phyloP scores from a whole-genome alignment of 768 basidiomycete genomes.

The Dioszegia hungarica region DNA sequence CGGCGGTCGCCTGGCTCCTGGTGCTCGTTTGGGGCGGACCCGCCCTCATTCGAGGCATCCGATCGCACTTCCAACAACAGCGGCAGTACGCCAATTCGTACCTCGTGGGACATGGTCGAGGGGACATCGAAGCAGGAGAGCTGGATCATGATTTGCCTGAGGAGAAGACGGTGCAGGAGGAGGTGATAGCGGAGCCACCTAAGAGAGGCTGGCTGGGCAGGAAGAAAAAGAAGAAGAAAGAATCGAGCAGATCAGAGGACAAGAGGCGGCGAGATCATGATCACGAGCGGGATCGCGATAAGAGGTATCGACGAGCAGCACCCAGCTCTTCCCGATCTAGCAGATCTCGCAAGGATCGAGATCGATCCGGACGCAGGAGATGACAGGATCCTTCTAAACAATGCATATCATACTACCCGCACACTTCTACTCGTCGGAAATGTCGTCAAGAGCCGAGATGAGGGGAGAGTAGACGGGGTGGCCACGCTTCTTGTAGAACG shows the following conservation, averaged over 20 bases:
- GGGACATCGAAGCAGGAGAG: background rate
- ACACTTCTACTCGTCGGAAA: constrained; percentile 25
- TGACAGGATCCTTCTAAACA: background rate
- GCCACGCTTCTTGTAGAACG: constrained; percentile 69
- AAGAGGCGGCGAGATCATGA: too few relatives aligned
- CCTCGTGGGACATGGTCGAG: background rate
- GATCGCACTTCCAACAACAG: background rate
- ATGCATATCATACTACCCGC: background rate
- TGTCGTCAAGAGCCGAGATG: constrained; percentile 48
- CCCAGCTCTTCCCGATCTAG: too few relatives aligned
- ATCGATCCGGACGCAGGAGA: too few relatives aligned
- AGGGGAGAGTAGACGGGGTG: constrained; percentile 47
- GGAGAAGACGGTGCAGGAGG: background rate
- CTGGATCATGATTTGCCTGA: background rate
- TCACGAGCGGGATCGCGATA: too few relatives aligned
- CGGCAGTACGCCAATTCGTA: background rate
- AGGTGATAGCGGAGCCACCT: too few relatives aligned
- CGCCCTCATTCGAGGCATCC: background rate
- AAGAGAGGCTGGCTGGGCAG: background rate
- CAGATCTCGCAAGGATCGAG: too few relatives aligned
- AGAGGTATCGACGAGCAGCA: too few relatives aligned
- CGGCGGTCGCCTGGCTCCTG: background rate
- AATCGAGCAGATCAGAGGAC: too few relatives aligned
- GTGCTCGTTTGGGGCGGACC: background rate
- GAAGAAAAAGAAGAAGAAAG: background rate